Percentiles rank a stretch among this genome's conserved stretches.
phyloP scores from a whole-genome alignment of 495 filamentous ascomycete species.

The Penicillium herquei region DNA sequence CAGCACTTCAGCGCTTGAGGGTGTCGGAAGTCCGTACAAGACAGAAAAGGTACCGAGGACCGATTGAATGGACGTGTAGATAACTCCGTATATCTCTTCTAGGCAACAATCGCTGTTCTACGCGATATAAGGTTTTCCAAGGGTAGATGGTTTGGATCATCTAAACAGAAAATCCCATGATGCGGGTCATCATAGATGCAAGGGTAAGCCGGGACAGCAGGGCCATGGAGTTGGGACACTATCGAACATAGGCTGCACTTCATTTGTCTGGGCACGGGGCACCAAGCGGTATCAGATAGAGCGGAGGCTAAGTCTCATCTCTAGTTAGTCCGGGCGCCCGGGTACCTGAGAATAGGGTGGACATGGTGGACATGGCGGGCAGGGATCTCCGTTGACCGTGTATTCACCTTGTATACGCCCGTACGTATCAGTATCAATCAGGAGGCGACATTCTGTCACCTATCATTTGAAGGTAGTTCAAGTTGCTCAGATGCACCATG shows the following conservation, averaged over 20 bases:
- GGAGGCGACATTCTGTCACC: background rate
- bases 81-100: too few species aligned
- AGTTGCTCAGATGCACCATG: background rate
- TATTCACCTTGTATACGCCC: slow-evolving; percentile 1
- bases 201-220: background rate
- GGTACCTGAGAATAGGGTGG: background rate
- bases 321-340: background rate
- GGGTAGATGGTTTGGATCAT: background rate
- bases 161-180: background rate
- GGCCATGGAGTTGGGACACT: background rate
- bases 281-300: background rate
- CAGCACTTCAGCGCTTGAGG: background rate
- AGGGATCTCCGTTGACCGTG: slow-evolving; percentile 21
- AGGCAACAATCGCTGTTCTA: too few species aligned
- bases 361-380: slow-evolving; percentile 19
- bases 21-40: too few species aligned
- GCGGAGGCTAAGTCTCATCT: background rate
- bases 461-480: too few species aligned
- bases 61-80: too few species aligned
- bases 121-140: too few species aligned
- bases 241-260: background rate
- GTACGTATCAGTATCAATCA: background rate
- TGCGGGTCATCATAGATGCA: background rate
- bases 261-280: background rate
- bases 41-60: too few species aligned